These are phyloP conservation scores for Dictyostelium discoideum DNA, from an alignment of 78 protist species.

Conservation along the genomic window DNA sequence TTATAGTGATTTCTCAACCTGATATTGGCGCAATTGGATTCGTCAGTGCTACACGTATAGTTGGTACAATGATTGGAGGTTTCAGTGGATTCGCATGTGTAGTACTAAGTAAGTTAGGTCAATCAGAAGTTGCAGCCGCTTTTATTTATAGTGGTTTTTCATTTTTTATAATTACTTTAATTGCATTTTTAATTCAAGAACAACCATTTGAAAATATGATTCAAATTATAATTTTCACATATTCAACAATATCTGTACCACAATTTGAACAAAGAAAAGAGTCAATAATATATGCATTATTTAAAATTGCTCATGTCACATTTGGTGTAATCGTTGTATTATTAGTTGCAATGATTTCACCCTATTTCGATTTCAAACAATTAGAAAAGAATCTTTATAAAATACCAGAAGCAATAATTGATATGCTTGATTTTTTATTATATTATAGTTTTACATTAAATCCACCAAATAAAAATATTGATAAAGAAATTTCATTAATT, in stretches of 20 bases:
- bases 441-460: not conserved
- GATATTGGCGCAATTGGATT: not conserved
- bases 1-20: not conserved
- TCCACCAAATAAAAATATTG: not conserved
- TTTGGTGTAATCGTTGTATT: conserved; percentile 2
- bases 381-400: conserved; percentile 8
- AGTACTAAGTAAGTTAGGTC: not conserved
- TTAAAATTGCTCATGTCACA: conserved; percentile 17
- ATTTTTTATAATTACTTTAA: not conserved
- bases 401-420: not conserved
- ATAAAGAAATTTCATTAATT: not conserved
- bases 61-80: conserved; percentile 16
- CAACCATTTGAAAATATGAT: conserved; percentile 7
- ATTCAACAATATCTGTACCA: conserved; percentile 9
- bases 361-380: conserved; percentile 4
- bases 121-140: not conserved
- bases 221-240: not conserved
- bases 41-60: not conserved
- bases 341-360: conserved; percentile 1
- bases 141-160: conserved; percentile 1
- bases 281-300: conserved; percentile 2
- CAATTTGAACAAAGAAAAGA: not conserved
- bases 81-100: conserved; percentile 5
- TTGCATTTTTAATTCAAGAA: not conserved
- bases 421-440: conserved; percentile 1